Evolutionary conservation across 2,329 filamentous ascomycete species (phyloP).

Genomic region (Colletotrichum endophyticum): DNA sequence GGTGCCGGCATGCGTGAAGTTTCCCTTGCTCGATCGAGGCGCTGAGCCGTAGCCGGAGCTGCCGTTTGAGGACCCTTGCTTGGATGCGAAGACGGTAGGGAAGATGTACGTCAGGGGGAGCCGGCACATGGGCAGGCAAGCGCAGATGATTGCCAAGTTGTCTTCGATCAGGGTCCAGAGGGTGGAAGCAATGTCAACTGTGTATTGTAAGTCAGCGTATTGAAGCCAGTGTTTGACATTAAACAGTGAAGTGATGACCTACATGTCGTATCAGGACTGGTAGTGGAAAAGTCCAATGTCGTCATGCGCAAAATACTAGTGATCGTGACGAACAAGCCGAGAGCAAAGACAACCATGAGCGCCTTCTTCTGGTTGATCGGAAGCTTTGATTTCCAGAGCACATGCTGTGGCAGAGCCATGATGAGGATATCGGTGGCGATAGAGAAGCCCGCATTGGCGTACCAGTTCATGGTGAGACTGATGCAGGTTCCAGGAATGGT

Average conservation of each 20-base stretch:
- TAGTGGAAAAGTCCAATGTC: constrained; percentile 42
- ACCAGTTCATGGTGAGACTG: constrained; percentile 17
- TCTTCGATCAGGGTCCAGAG: constrained; percentile 30
- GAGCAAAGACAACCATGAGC: constrained; percentile 44
- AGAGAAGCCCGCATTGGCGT: constrained; percentile 18
- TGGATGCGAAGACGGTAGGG: constrained; percentile 33
- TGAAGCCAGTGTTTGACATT: not conserved
- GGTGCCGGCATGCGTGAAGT: constrained; percentile 23
- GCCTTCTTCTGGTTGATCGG: constrained; percentile 42
- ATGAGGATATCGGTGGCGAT: constrained; percentile 24
- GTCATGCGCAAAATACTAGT: constrained; percentile 47
- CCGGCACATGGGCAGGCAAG: constrained; percentile 34
- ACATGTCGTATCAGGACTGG: constrained; percentile 41
- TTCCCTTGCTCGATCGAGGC: not conserved
- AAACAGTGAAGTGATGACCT: not conserved
- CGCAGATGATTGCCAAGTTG: constrained; percentile 28
- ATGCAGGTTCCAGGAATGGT: constrained; percentile 35
- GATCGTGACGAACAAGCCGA: constrained; percentile 45
- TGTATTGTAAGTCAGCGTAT: constrained; percentile 26
- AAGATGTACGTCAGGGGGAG: constrained; percentile 40
- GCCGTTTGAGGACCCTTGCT: not conserved
- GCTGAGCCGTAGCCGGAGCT: constrained; percentile 11
- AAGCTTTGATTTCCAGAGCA: constrained; percentile 50
- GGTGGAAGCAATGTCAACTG: constrained; percentile 23
- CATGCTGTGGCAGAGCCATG: constrained; percentile 35